phyloP scores from a whole-genome alignment of 1,284 basidiomycete species.

The Chalciporus sp. region DNA sequence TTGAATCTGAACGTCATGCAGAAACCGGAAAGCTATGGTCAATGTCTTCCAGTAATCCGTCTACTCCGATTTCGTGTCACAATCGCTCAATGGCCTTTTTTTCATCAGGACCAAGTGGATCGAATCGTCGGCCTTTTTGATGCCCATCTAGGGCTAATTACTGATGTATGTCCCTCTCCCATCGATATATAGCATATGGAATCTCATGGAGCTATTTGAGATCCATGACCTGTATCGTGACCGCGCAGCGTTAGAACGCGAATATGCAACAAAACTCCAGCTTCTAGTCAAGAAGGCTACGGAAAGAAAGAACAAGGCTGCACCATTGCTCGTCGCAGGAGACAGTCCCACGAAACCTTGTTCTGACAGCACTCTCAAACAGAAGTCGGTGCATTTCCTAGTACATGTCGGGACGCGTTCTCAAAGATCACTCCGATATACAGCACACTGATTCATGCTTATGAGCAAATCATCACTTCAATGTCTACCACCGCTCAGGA shows the following conservation, averaged over 20 bases:
- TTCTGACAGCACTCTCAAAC: constrained; percentile 52
- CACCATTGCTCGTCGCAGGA: constrained; percentile 59
- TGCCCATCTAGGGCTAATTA: constrained; percentile 62
- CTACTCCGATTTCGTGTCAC: not conserved
- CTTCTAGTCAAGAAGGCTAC: constrained; percentile 62
- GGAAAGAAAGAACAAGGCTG: constrained; percentile 69
- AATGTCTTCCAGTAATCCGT: constrained; percentile 48
- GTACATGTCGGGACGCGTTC: constrained; percentile 4
- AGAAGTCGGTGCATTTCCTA: constrained; percentile 50
- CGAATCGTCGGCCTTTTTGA: constrained; percentile 54
- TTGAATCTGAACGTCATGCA: constrained; percentile 20
- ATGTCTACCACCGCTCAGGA: constrained; percentile 64
- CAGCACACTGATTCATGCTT: constrained; percentile 67
- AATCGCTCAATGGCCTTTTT: constrained; percentile 13
- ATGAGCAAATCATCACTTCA: constrained; percentile 64
- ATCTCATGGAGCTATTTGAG: constrained; percentile 38
- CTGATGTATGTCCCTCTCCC: constrained; percentile 49
- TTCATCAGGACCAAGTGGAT: constrained; percentile 58
- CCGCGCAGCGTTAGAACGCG: constrained; percentile 67
- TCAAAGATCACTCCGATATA: constrained; percentile 33
- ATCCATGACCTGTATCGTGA: constrained; percentile 72
- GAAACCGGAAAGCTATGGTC: constrained; percentile 44
- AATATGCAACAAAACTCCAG: constrained; percentile 73
- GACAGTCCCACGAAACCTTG: constrained; percentile 66
- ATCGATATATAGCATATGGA: not conserved